Evolutionary conservation across 805 yeast species (phyloP).

Genomic region (Gaillardinia entomophila): DNA sequence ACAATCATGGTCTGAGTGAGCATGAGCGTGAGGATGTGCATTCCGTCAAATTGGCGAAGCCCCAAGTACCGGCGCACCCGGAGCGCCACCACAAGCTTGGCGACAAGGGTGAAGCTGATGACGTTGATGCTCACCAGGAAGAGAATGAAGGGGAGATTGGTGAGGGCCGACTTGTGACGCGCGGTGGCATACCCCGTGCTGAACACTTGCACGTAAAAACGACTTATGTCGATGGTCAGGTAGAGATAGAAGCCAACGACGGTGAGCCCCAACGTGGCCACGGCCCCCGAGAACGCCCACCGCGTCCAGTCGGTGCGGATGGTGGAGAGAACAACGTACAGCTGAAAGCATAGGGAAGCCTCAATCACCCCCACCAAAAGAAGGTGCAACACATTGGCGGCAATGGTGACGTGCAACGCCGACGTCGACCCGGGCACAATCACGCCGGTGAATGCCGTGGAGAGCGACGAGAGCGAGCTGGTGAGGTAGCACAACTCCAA

Average conservation of each 20-base stretch:
- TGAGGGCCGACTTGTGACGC: slow-evolving; percentile 28
- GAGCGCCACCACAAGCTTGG: slow-evolving; percentile 66
- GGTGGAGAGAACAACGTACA: slow-evolving; percentile 61
- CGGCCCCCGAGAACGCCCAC: slow-evolving; percentile 26
- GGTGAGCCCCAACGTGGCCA: slow-evolving; percentile 44
- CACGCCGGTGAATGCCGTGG: slow-evolving; percentile 34
- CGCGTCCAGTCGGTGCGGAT: slow-evolving; percentile 44
- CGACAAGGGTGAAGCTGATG: slow-evolving; percentile 52
- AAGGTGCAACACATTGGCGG: slow-evolving; percentile 55
- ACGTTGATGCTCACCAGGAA: slow-evolving; percentile 65
- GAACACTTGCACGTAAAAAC: slow-evolving; percentile 17
- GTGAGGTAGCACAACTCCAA: slow-evolving; percentile 50
- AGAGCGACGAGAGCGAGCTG: slow-evolving; percentile 46
- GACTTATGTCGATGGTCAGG: slow-evolving; percentile 41
- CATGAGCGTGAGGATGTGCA: slow-evolving; percentile 79
- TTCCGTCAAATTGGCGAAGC: slow-evolving; percentile 71
- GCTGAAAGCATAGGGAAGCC: slow-evolving; percentile 64
- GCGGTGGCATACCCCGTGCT: background rate
- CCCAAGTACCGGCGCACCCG: slow-evolving; percentile 73
- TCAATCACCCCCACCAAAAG: slow-evolving; percentile 59
- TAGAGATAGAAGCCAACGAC: slow-evolving; percentile 57
- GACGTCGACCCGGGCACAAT: slow-evolving; percentile 18
- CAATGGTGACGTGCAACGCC: slow-evolving; percentile 48
- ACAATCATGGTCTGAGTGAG: slow-evolving; percentile 73
- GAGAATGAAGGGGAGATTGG: slow-evolving; percentile 51